Percentiles rank a stretch among this genome's conserved stretches.
These are phyloP conservation scores for Phialocephala sp. DNA, from an alignment of 2,329 filamentous ascomycete species.

Conservation along the genomic window DNA sequence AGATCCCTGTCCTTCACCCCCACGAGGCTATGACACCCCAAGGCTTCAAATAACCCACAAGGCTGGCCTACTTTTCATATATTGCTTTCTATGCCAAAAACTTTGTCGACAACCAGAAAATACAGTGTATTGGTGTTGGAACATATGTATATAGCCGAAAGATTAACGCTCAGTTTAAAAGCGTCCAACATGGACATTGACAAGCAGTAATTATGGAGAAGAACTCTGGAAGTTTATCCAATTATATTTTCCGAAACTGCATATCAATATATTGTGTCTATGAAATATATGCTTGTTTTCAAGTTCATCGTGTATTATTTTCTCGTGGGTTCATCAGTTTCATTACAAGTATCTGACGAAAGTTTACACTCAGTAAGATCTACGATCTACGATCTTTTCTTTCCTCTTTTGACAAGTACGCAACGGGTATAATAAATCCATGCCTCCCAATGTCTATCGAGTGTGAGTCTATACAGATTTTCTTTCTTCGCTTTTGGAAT, in stretches of 20 bases:
- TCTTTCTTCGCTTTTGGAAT: constrained; percentile 28
- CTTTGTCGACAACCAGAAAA: background rate
- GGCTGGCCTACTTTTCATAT: background rate
- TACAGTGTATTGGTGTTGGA: no score
- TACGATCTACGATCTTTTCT: background rate
- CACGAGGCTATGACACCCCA: constrained; percentile 25
- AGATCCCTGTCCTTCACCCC: constrained; percentile 18
- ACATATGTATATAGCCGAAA: background rate
- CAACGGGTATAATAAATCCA: constrained; percentile 24
- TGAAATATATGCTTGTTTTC: no score
- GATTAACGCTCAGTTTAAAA: background rate
- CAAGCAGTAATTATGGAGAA: no score
- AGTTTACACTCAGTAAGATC: no score
- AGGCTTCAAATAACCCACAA: background rate
- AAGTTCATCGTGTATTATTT: no score
- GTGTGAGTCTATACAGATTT: constrained; percentile 32
- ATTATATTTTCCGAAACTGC: no score
- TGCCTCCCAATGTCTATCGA: constrained; percentile 15
- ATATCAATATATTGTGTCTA: no score
- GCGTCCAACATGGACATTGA: background rate
- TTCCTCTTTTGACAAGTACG: background rate
- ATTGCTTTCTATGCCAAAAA: background rate
- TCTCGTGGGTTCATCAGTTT: background rate
- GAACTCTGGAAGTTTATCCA: no score
- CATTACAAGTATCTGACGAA: background rate